Conservation (phyloP, 1,284 basidiomycete genomes). For the Ustilago vetiveriae region DNA sequence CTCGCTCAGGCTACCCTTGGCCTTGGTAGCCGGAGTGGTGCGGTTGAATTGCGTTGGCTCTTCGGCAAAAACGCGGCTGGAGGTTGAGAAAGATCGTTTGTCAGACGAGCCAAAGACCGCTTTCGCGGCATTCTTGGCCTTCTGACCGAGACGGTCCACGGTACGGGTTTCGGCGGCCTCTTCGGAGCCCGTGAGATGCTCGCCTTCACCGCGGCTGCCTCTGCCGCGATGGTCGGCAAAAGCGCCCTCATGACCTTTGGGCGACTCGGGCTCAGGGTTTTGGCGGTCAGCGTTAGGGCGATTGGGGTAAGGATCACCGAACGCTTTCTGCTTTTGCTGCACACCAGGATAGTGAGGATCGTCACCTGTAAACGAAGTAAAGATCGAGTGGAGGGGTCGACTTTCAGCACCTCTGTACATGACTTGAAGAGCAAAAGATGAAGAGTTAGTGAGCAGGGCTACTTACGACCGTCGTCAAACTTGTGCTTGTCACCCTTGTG, state of each 20-base stretch:
- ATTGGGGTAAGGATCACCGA: constrained; percentile 31
- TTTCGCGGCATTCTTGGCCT: constrained; percentile 30
- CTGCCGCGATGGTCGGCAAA: constrained; percentile 49
- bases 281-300: constrained; percentile 17
- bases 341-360: constrained; percentile 41
- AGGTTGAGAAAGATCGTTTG: constrained; percentile 36
- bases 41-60: constrained; percentile 20
- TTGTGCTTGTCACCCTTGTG: constrained; percentile 28
- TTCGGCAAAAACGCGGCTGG: constrained; percentile 1
- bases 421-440: too few species aligned
- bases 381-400: too few species aligned
- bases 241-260: constrained; percentile 32
- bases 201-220: constrained; percentile 19
- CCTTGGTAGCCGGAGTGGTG: constrained; percentile 7
- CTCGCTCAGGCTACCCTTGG: constrained; percentile 29
- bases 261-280: constrained; percentile 35
- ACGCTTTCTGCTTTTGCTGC: constrained; percentile 32
- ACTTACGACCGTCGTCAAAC: constrained; percentile 46
- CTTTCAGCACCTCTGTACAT: too few species aligned
- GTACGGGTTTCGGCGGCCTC: constrained; percentile 39
- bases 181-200: constrained; percentile 29
- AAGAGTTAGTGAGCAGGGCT: too few species aligned
- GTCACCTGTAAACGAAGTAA: constrained; percentile 22
- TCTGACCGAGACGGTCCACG: constrained; percentile 19
- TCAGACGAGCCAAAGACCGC: constrained; percentile 27